These are phyloP conservation scores for Zygosaccharomyces bisporus DNA, from an alignment of 805 yeast genomes.

Conservation along the genomic window DNA sequence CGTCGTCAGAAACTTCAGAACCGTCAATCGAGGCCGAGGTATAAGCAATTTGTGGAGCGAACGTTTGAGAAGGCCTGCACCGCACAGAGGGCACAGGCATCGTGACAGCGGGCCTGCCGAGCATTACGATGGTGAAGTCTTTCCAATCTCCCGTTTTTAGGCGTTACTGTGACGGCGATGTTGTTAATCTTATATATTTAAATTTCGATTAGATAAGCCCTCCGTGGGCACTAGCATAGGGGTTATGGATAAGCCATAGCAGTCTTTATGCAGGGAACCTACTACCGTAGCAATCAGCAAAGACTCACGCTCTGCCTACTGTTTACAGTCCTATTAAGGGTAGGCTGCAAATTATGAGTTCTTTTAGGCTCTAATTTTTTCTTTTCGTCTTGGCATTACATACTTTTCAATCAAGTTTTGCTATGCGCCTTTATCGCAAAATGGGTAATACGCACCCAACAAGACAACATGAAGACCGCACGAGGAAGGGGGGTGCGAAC, in stretches of 20 bases:
- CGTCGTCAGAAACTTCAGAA: background rate
- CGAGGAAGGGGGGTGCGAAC: too few relatives aligned
- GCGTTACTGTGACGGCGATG: background rate
- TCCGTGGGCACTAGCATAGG: background rate
- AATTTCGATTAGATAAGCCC: conserved; percentile 2
- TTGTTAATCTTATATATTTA: conserved; percentile 1
- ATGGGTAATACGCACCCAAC: background rate
- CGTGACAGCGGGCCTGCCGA: conserved; percentile 10
- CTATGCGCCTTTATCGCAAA: conserved; percentile 2
- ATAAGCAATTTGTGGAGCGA: conserved; percentile 13
- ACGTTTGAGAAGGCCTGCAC: conserved; percentile 13
- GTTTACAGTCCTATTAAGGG: background rate
- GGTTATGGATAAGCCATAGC: background rate
- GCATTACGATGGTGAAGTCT: conserved; percentile 1
- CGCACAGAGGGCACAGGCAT: conserved; percentile 6
- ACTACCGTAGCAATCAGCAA: conserved; percentile 3
- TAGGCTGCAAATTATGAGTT: background rate
- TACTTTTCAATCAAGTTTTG: background rate
- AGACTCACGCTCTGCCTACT: background rate
- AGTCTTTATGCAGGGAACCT: conserved; percentile 1
- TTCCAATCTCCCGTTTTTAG: background rate
- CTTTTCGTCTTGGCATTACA: background rate
- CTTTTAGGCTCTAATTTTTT: background rate
- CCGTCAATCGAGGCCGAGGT: conserved; percentile 5
- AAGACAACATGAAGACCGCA: too few relatives aligned